phyloP scores from a whole-genome alignment of 441 rosid species.

The Corymbia calophylla region DNA sequence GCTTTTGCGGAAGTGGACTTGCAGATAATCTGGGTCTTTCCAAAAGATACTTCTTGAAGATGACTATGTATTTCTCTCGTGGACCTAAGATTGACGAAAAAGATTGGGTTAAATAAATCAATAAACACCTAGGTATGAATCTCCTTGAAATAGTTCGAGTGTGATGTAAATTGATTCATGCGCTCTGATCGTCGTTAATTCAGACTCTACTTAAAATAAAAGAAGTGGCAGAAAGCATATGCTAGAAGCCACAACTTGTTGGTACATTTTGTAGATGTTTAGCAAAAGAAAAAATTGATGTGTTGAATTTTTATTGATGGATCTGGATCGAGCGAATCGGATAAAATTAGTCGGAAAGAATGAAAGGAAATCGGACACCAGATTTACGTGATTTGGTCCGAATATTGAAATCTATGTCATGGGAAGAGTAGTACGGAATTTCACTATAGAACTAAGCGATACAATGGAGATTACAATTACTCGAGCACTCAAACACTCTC shows the following conservation, averaged over 20 bases:
- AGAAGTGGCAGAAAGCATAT: neutral
- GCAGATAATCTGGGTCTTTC: neutral
- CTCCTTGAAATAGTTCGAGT: neutral
- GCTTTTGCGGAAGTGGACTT: neutral
- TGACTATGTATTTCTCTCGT: neutral
- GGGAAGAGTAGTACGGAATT: too few relatives aligned
- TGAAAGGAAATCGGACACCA: too few relatives aligned
- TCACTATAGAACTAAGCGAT: too few relatives aligned
- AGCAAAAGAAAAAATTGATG: too few relatives aligned
- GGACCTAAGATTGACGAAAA: neutral
- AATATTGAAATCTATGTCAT: too few relatives aligned
- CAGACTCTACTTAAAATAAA: neutral
- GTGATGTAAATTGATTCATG: neutral
- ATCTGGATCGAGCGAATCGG: too few relatives aligned
- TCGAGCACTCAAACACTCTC: too few relatives aligned
- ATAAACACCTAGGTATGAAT: neutral
- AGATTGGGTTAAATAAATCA: neutral
- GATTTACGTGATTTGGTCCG: too few relatives aligned
- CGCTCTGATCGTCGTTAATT: neutral
- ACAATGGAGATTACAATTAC: too few relatives aligned
- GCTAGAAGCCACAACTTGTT: neutral
- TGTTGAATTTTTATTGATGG: too few relatives aligned
- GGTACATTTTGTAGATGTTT: neutral
- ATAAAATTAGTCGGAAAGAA: too few relatives aligned
- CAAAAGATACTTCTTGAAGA: neutral